Base-by-base conservation (phyloP, 202 grass and related monocot species). In the Bolboschoenoplectus hybrid region DNA sequence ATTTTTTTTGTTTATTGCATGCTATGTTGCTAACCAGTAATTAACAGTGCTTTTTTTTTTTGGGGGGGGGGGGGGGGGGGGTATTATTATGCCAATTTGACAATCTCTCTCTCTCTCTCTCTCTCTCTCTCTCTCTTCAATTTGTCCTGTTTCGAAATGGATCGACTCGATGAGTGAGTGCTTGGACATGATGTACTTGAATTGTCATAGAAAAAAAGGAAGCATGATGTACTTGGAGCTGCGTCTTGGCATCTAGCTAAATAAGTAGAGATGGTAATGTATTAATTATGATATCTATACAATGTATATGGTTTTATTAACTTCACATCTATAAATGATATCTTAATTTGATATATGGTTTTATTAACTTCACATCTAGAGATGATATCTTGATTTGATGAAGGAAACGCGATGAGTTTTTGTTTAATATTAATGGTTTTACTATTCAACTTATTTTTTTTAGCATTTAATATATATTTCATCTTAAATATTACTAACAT, bases 121-220 rank as follows among this genome's bases (percentile, higher is more conserved):
- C 41, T 46, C 6, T 45, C 7, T 45, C 20, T 6, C 40, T 0
- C 26, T 26, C 26, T 26, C 26, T 26, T 26, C 26, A 26, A 26
- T 63, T 47, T 72, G 68, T 47, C 69, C 43, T 7, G n/a, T 49
- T 67, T 73, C 43, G 1, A 73, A 73, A 73, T 49, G 69, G 69
- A 73, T 39, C 32, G 10, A 12, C 63, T 72, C 7, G 26, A 26
- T 26, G 26, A 26, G 26, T 26, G 26, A 67, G 64, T 67, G 9
- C 64, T 13, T 13, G 10, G 32, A 67, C 64, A 67, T 38, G 34
- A 35, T 67, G 34, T 39, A 4, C 19, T 4, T 38, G 64, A 34
- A 67, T 67, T 67, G 35, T 67, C 35, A 67, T 66, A 52, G 63
- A 11, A 5, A 39, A 67, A 39, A 67, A 39, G 10, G 34, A 67